Evolutionary conservation across 305 asterid genomes (phyloP).

Genomic region (Solanum chacoense): DNA sequence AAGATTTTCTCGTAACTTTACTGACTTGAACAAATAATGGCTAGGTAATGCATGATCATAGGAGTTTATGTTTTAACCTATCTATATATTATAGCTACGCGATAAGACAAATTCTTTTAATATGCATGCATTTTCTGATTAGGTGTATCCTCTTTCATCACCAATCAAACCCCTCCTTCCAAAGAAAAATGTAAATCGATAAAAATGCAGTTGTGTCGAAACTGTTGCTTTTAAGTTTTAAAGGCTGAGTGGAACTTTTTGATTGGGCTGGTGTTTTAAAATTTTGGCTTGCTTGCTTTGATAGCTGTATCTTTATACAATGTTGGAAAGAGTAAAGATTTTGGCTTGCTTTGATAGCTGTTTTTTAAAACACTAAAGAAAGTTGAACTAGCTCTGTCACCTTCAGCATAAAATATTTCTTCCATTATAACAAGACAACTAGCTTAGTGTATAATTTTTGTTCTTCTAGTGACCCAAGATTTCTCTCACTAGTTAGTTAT

Average conservation of each 20-base stretch:
- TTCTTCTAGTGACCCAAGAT: neutral
- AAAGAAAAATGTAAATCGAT: neutral
- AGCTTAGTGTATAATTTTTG: neutral
- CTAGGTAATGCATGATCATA: neutral
- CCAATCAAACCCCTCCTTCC: neutral
- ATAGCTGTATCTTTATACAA: neutral
- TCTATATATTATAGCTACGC: neutral
- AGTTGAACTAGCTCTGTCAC: neutral
- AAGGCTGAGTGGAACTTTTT: neutral
- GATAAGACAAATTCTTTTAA: neutral
- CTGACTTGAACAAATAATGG: neutral
- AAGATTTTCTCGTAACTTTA: neutral
- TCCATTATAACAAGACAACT: neutral
- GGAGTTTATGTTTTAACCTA: neutral
- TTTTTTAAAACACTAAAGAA: neutral
- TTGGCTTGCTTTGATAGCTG: neutral
- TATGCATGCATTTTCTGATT: neutral
- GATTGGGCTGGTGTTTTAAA: neutral
- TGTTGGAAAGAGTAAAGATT: neutral
- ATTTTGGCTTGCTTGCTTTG: neutral
- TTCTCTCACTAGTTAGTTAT: neutral
- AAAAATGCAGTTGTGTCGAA: neutral
- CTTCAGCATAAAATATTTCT: neutral
- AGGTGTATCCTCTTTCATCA: neutral
- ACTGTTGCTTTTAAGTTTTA: neutral